Evolutionary conservation across 2,329 filamentous ascomycete species (phyloP).

Genomic region (Fusarium lyarnte): DNA sequence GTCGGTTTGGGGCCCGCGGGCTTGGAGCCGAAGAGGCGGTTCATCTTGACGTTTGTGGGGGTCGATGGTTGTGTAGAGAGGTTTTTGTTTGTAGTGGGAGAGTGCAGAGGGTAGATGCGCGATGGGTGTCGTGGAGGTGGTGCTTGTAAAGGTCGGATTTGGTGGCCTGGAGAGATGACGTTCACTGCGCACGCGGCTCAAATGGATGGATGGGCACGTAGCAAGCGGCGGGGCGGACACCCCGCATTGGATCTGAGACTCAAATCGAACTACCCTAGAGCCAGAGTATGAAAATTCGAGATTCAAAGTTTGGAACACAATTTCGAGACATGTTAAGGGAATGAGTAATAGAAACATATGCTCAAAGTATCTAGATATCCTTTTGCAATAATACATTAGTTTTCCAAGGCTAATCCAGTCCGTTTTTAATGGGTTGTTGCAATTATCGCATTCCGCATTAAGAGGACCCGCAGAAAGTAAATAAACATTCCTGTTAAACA

Average conservation of each 20-base stretch:
- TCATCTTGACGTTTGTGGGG: slow-evolving; percentile 69
- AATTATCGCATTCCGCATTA: neutral
- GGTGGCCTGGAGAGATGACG: slow-evolving; percentile 42
- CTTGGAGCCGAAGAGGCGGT: slow-evolving; percentile 93
- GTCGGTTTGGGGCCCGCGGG: slow-evolving; percentile 89
- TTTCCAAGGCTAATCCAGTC: fast-evolving
- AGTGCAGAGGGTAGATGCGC: neutral
- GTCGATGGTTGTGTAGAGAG: fast-evolving
- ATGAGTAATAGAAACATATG: fast-evolving
- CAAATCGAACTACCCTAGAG: neutral
- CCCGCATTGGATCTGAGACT: slow-evolving; percentile 12
- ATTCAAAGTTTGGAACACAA: fast-evolving
- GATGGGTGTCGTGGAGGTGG: neutral
- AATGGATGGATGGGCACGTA: neutral
- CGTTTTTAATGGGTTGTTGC: fast-evolving
- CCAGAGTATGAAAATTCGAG: neutral
- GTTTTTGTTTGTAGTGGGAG: neutral
- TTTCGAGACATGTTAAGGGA: fast-evolving
- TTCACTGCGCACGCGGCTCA: slow-evolving; percentile 35
- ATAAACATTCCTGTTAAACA: neutral
- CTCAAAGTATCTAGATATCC: fast-evolving
- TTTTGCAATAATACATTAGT: fast-evolving
- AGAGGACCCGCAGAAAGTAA: neutral
- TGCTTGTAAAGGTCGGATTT: slow-evolving; percentile 10
- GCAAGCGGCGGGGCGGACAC: slow-evolving; percentile 2